Conservation (phyloP, 495 filamentous ascomycete species). For the Terfezia boudieri region DNA sequence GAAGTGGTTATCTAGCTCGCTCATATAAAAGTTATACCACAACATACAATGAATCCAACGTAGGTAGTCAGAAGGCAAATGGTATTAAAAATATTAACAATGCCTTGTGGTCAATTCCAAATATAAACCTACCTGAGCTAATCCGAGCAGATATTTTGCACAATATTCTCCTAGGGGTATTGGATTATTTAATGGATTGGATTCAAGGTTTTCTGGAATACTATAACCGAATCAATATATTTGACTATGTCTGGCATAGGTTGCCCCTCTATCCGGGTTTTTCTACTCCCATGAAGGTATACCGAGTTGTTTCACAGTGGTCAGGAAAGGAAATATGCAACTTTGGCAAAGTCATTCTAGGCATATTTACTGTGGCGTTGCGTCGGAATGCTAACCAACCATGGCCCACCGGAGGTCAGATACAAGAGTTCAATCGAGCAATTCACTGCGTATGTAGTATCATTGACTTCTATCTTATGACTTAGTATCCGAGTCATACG, state of each 20-base stretch:
- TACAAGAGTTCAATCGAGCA: too few species aligned
- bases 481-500: too few species aligned
- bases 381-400: too few species aligned
- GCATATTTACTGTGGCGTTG: too few species aligned
- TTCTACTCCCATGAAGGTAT: not conserved
- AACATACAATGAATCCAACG: not conserved
- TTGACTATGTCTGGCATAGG: not conserved
- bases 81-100: not conserved
- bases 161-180: not conserved
- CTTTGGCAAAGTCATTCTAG: too few species aligned
- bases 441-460: too few species aligned
- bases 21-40: not conserved
- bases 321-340: not conserved
- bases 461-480: too few species aligned
- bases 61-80: not conserved
- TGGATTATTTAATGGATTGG: not conserved
- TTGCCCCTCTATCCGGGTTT: not conserved
- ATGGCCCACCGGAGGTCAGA: too few species aligned
- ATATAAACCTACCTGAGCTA: not conserved
- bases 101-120: not conserved
- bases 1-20: not conserved
- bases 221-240: too few species aligned
- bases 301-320: not conserved
- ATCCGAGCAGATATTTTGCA: not conserved
- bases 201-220: too few species aligned